Percentiles rank a stretch among this genome's conserved stretches.
phyloP scores from a whole-genome alignment of 106 monocot species.

The Dioscorea dumetorum region DNA sequence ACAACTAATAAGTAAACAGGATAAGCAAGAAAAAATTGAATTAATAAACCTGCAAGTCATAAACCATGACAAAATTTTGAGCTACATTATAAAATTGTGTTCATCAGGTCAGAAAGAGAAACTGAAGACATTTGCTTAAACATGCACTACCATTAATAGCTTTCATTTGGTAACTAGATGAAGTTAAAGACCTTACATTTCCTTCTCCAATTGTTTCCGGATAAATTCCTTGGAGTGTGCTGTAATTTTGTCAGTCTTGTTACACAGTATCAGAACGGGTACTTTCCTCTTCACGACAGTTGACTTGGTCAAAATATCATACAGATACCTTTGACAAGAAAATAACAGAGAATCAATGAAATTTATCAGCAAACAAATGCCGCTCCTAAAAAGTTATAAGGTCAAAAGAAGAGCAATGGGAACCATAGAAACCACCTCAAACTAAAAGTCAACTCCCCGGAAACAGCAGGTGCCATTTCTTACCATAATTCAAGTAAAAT shows the following conservation, averaged over 20 bases:
- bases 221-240: constrained; percentile 98
- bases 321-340: constrained; percentile 60
- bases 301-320: constrained; percentile 86
- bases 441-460: background rate
- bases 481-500: background rate
- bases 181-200: constrained; percentile 51
- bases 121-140: background rate
- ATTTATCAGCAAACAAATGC: background rate
- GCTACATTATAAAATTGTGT: background rate
- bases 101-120: background rate
- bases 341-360: background rate
- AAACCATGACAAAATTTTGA: too few relatives aligned
- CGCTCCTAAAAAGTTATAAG: background rate
- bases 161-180: background rate
- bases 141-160: background rate
- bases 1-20: background rate
- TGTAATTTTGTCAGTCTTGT: constrained; percentile 93
- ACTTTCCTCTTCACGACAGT: constrained; percentile 74
- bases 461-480: background rate
- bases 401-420: background rate
- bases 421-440: background rate
- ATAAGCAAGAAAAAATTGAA: background rate
- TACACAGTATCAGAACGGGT: constrained; percentile 75
- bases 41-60: background rate
- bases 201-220: constrained; percentile 94